phyloP scores from a whole-genome alignment of 2,329 filamentous ascomycete species.

The Thelonectria discophora region DNA sequence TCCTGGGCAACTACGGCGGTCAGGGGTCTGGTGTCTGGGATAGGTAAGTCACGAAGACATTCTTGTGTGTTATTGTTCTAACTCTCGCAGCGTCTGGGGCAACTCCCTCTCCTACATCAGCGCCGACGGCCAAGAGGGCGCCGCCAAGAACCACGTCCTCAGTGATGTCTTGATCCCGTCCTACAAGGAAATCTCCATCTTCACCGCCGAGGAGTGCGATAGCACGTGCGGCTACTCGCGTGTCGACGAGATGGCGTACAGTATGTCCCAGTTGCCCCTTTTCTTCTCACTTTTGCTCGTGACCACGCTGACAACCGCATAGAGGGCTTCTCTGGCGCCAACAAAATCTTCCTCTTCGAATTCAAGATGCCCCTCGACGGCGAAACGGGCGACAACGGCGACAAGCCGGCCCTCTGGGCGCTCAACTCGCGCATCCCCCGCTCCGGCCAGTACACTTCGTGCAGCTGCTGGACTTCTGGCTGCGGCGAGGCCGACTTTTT shows the following conservation, averaged over 20 bases:
- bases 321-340: slow-evolving; percentile 76
- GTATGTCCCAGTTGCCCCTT: slow-evolving; percentile 41
- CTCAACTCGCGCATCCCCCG: slow-evolving; percentile 78
- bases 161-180: slow-evolving; percentile 52
- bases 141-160: slow-evolving; percentile 51
- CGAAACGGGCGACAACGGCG: slow-evolving; percentile 60
- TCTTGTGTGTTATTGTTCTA: slow-evolving; percentile 10
- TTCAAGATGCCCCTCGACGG: slow-evolving; percentile 75
- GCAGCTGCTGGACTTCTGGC: slow-evolving; percentile 74
- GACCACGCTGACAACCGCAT: slow-evolving; percentile 20
- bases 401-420: slow-evolving; percentile 81
- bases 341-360: slow-evolving; percentile 78
- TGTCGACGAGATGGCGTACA: slow-evolving; percentile 55
- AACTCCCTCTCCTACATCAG: slow-evolving; percentile 58
- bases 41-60: slow-evolving; percentile 46
- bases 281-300: not conserved
- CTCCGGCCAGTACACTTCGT: slow-evolving; percentile 73
- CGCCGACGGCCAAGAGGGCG: slow-evolving; percentile 51
- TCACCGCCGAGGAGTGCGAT: slow-evolving; percentile 55
- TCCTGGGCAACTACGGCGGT: slow-evolving; percentile 59
- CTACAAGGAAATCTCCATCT: slow-evolving; percentile 57
- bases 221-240: slow-evolving; percentile 56
- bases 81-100: slow-evolving; percentile 51
- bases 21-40: slow-evolving; percentile 55
- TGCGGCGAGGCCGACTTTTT: slow-evolving; percentile 82